A percentile compares a stretch with the other conserved stretches of the same genome.
These are phyloP conservation scores for Pseudogymnoascus sp. DNA, from an alignment of 2,329 filamentous ascomycete genomes.

Conservation along the genomic window DNA sequence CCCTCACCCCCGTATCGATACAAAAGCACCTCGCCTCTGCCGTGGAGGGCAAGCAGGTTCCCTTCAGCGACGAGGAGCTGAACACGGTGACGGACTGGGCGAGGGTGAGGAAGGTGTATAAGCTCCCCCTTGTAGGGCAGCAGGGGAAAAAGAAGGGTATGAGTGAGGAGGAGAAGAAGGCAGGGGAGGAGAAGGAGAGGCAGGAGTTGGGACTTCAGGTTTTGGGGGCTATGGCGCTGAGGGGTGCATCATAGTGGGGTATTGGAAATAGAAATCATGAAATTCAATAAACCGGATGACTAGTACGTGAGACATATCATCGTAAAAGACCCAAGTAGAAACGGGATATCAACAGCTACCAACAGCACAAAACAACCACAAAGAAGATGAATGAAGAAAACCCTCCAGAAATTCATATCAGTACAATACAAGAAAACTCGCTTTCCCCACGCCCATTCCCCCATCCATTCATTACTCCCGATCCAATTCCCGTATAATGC, in stretches of 20 bases:
- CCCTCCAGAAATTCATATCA: not conserved
- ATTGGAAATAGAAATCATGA: not conserved
- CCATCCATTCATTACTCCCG: not conserved
- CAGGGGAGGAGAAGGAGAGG: conserved; percentile 36
- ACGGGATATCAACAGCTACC: not conserved
- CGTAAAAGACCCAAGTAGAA: not conserved
- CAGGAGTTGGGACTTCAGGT: conserved; percentile 61
- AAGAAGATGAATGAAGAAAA: not conserved
- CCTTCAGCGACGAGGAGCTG: conserved; percentile 60
- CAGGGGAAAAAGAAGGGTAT: conserved; percentile 26
- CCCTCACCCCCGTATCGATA: conserved; percentile 43
- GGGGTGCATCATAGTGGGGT: conserved; percentile 40
- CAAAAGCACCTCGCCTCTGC: conserved; percentile 52
- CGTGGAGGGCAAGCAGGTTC: conserved; percentile 53
- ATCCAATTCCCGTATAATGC: not conserved
- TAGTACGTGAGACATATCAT: not conserved
- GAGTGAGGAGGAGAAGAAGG: conserved; percentile 17
- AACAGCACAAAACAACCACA: not conserved
- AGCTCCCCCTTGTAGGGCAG: conserved; percentile 58
- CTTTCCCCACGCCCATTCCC: not conserved
- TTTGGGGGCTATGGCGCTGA: conserved; percentile 70
- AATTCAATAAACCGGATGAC: not conserved
- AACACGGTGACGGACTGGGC: conserved; percentile 52
- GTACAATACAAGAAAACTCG: conserved; percentile 4
- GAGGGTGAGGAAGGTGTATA: conserved; percentile 79